Conservation (phyloP, 768 basidiomycete genomes). For the Rhizopogon vesiculosus region DNA sequence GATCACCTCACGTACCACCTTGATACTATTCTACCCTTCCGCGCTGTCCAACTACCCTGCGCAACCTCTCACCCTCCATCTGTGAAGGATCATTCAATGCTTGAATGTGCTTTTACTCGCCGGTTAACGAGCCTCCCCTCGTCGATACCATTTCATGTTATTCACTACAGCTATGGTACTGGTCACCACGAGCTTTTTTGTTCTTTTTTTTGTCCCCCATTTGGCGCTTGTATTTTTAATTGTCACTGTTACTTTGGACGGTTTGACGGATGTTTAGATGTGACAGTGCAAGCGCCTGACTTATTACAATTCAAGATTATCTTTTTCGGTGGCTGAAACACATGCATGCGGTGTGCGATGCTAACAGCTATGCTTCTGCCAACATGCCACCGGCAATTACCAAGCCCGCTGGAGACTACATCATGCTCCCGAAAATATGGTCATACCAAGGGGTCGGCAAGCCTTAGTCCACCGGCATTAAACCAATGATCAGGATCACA, state of each 20-base stretch:
- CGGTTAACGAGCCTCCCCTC: slow-evolving; percentile 33
- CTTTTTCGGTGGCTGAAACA: no score
- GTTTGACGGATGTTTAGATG: neutral
- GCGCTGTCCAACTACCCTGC: slow-evolving; percentile 10
- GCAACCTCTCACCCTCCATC: slow-evolving; percentile 1
- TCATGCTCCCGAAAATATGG: no score
- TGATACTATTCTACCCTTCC: neutral
- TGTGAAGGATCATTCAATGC: slow-evolving; percentile 14
- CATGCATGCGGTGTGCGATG: no score
- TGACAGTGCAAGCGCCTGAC: neutral
- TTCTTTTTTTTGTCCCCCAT: neutral
- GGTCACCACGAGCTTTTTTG: neutral
- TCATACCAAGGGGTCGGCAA: no score
- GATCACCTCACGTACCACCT: slow-evolving; percentile 13
- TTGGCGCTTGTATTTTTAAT: neutral
- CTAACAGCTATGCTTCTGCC: no score
- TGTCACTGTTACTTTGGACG: neutral
- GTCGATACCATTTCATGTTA: slow-evolving; percentile 22
- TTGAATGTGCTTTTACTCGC: slow-evolving; percentile 21
- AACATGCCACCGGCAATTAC: no score
- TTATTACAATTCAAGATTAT: neutral
- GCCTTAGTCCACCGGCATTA: no score
- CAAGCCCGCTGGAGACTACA: no score
- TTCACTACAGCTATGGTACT: neutral
- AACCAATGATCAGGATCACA: no score